A percentile compares a stretch with the other conserved stretches of the same genome.
Conservation (phyloP, 1,284 basidiomycete genomes). For the Tetrapyrgos nigripes region DNA sequence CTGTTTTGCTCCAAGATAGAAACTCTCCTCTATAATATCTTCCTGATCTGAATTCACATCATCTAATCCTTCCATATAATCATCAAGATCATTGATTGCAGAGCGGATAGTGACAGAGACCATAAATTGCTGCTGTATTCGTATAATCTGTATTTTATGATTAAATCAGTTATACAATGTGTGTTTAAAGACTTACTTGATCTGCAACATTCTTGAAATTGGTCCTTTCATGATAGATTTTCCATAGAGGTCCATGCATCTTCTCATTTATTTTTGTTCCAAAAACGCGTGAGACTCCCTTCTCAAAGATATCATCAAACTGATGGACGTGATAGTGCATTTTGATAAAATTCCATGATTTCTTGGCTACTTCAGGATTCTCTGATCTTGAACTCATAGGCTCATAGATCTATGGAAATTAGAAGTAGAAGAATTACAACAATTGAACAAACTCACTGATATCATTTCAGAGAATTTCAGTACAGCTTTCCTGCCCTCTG, state of each 20-base stretch:
- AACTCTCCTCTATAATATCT: background rate
- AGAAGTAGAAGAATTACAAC: background rate
- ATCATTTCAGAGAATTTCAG: background rate
- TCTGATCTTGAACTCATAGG: background rate
- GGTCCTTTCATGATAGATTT: slow-evolving; percentile 11
- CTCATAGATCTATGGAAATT: slow-evolving; percentile 2
- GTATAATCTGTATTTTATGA: slow-evolving; percentile 27
- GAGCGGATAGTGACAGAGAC: slow-evolving; percentile 20
- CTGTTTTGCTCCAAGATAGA: too few relatives aligned
- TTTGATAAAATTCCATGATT: slow-evolving; percentile 32
- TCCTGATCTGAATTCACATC: background rate
- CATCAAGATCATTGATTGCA: slow-evolving; percentile 22
- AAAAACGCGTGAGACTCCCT: slow-evolving; percentile 24
- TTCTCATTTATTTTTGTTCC: slow-evolving; percentile 30
- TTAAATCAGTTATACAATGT: background rate
- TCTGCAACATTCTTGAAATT: slow-evolving; percentile 14
- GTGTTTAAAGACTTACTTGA: slow-evolving; percentile 11
- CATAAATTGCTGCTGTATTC: slow-evolving; percentile 24
- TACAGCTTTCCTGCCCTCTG: background rate
- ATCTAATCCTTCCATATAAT: background rate
- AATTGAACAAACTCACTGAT: background rate
- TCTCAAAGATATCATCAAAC: slow-evolving; percentile 25
- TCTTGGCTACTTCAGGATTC: background rate
- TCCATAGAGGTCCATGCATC: slow-evolving; percentile 16
- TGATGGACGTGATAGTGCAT: slow-evolving; percentile 22